phyloP scores from a whole-genome alignment of 768 basidiomycete genomes.

The Lepiota venenata region DNA sequence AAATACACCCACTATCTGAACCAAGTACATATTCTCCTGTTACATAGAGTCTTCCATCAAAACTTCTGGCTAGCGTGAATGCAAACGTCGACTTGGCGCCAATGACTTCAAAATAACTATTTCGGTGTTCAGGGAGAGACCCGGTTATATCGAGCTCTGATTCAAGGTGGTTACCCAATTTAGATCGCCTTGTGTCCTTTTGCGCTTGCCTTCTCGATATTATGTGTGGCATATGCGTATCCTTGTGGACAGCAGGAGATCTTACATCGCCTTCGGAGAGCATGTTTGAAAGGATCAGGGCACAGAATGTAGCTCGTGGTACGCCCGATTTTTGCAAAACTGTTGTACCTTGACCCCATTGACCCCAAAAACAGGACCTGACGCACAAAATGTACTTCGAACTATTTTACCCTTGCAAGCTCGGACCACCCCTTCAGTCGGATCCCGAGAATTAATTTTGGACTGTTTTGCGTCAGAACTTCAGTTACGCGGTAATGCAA shows the following conservation, averaged over 20 bases:
- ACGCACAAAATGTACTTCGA: slow-evolving; percentile 39
- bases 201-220: not conserved
- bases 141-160: not conserved
- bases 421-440: not conserved
- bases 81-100: not conserved
- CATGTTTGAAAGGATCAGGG: slow-evolving; percentile 6
- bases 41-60: slow-evolving; percentile 4
- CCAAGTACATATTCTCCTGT: not conserved
- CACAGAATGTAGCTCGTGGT: slow-evolving; percentile 62
- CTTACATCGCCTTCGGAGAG: not conserved
- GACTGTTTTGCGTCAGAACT: slow-evolving; percentile 76
- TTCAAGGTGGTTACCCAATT: not conserved
- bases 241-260: not conserved
- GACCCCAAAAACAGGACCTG: slow-evolving; percentile 51
- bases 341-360: not conserved
- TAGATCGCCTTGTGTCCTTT: no score
- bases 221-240: slow-evolving; percentile 11
- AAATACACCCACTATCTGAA: slow-evolving; percentile 16
- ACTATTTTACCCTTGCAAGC: not conserved
- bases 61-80: slow-evolving; percentile 2
- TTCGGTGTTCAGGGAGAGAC: slow-evolving; percentile 1
- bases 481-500: slow-evolving; percentile 56
- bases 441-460: slow-evolving; percentile 22
- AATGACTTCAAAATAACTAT: no score
- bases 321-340: slow-evolving; percentile 14